Evolutionary conservation across 257 asterid species (phyloP).

Genomic region (Fraxinus americana): DNA sequence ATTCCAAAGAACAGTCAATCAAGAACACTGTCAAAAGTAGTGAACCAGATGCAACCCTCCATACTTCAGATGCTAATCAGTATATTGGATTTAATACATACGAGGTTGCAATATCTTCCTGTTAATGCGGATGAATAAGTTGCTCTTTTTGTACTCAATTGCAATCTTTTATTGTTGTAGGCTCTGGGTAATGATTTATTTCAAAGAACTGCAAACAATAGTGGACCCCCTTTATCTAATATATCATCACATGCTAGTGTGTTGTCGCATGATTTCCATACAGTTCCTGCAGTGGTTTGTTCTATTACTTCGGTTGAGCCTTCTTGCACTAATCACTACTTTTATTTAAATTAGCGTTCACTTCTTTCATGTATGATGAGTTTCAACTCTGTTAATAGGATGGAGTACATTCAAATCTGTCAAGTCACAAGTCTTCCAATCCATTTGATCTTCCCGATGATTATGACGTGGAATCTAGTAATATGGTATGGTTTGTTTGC

Average conservation of each 20-base stretch:
- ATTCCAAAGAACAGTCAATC: constrained; percentile 34
- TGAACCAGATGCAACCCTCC: constrained; percentile 34
- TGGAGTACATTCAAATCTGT: constrained; percentile 42
- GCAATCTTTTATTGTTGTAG: constrained; percentile 39
- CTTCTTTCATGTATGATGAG: constrained; percentile 17
- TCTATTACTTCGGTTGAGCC: constrained; percentile 25
- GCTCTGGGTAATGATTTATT: constrained; percentile 37
- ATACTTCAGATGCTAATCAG: constrained; percentile 44
- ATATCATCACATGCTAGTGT: constrained; percentile 39
- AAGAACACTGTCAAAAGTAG: constrained; percentile 31
- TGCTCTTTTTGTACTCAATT: constrained; percentile 29
- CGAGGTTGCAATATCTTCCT: constrained; percentile 47
- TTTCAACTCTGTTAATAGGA: constrained; percentile 45
- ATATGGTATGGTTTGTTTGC: constrained; percentile 47
- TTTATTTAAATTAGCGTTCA: constrained; percentile 5
- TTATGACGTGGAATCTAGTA: constrained; percentile 49
- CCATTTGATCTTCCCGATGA: constrained; percentile 86
- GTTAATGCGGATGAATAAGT: constrained; percentile 16
- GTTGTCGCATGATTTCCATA: constrained; percentile 39
- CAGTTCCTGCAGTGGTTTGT: constrained; percentile 44
- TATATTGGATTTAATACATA: constrained; percentile 37
- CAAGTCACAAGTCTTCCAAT: constrained; percentile 54
- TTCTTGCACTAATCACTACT: constrained; percentile 14
- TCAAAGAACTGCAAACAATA: constrained; percentile 31
- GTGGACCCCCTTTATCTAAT: constrained; percentile 37